Evolutionary conservation across 805 yeast species (phyloP).

Genomic region (Diddensiella caesifluorescens): DNA sequence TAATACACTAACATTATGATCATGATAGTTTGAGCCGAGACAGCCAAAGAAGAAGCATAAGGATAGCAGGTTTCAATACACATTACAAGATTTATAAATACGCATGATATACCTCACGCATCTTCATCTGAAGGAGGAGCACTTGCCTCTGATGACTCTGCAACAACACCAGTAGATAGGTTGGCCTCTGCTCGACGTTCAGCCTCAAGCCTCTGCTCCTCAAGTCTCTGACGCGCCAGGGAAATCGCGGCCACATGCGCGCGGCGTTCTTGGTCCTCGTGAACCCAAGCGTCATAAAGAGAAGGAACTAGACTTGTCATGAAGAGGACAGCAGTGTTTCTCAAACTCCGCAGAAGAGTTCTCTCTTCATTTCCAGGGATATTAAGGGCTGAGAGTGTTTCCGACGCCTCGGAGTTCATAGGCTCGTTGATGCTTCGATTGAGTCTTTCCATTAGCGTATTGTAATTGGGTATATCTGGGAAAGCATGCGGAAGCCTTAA

Average conservation of each 20-base stretch:
- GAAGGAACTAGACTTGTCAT: slow-evolving; percentile 18
- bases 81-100: too few relatives aligned
- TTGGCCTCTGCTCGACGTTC: too few relatives aligned
- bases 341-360: background rate
- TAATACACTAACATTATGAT: too few relatives aligned
- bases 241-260: background rate
- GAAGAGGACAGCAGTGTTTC: slow-evolving; percentile 6
- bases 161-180: too few relatives aligned
- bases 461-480: slow-evolving; percentile 8
- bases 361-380: background rate
- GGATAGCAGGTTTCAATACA: too few relatives aligned
- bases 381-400: background rate
- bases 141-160: too few relatives aligned
- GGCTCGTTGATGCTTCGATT: background rate
- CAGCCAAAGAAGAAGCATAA: too few relatives aligned
- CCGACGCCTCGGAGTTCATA: background rate
- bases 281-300: slow-evolving; percentile 17
- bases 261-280: slow-evolving; percentile 10
- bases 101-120: too few relatives aligned
- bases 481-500: slow-evolving; percentile 9
- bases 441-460: slow-evolving; percentile 1
- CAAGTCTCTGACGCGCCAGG: background rate
- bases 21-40: too few relatives aligned
- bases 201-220: slow-evolving; percentile 39
- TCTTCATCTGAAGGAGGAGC: too few relatives aligned